phyloP scores from a whole-genome alignment of 345 rosid genomes.

The Sonneratia alba region DNA sequence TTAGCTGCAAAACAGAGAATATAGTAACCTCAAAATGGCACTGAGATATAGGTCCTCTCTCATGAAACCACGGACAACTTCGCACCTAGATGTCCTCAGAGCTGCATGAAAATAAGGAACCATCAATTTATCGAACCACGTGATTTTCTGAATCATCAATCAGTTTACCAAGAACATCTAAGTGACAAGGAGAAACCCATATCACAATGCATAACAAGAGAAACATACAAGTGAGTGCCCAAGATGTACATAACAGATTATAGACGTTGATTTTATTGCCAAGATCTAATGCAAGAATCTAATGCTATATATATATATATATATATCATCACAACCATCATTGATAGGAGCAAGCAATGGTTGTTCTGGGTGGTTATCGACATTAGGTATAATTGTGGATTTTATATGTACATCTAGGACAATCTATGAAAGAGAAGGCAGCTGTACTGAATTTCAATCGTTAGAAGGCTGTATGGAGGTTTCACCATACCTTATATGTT shows the following conservation, averaged over 20 bases:
- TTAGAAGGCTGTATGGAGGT: not conserved
- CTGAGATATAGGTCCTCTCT: not conserved
- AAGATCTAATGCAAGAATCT: not conserved
- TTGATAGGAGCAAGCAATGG: not conserved
- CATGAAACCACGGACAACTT: not conserved
- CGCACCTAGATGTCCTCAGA: not conserved
- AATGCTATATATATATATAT: not conserved
- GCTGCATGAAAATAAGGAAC: not conserved
- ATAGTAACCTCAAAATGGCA: not conserved
- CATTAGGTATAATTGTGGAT: not conserved
- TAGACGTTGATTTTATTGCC: not conserved
- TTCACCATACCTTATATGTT: slow-evolving; percentile 14
- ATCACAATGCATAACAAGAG: not conserved
- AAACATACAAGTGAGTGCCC: no score
- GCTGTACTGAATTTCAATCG: not conserved
- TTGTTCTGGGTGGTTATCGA: not conserved
- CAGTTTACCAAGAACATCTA: not conserved
- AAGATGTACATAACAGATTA: not conserved
- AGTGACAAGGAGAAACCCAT: no score
- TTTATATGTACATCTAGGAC: not conserved
- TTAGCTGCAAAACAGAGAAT: not conserved
- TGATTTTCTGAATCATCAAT: not conserved
- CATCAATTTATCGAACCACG: not conserved
- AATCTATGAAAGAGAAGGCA: not conserved
- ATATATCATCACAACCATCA: not conserved